Conservation (phyloP, 106 monocot species). For the Acorus gramineus region DNA sequence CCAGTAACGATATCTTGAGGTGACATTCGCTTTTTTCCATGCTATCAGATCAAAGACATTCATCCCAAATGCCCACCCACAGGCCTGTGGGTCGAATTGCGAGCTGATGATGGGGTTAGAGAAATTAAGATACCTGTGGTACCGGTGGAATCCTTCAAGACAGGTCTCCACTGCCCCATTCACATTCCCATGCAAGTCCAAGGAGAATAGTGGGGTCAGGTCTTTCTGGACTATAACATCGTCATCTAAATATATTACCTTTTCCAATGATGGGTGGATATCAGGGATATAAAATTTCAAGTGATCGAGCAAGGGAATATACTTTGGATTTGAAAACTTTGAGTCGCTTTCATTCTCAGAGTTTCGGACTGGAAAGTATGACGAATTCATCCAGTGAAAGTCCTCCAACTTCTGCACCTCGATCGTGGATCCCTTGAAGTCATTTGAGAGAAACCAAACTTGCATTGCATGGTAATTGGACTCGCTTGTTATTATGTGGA, state of each 20-base stretch:
- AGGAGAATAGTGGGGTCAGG: neutral
- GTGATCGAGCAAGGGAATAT: neutral
- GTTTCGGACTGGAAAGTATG: neutral
- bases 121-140: slow-evolving; percentile 1
- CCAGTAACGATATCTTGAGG: slow-evolving; percentile 2
- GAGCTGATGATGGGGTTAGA: neutral
- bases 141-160: neutral
- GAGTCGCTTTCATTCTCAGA: neutral
- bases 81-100: slow-evolving; percentile 1
- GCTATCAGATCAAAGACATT: slow-evolving; percentile 4
- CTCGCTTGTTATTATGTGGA: neutral
- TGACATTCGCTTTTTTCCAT: neutral
- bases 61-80: neutral
- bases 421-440: neutral
- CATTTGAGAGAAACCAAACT: slow-evolving; percentile 4
- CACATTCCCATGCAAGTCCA: slow-evolving; percentile 1
- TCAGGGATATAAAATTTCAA: slow-evolving; percentile 2
- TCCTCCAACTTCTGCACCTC: slow-evolving; percentile 3
- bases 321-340: slow-evolving; percentile 1
- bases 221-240: neutral
- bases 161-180: slow-evolving; percentile 8
- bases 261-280: neutral
- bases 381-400: slow-evolving; percentile 2
- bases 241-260: slow-evolving; percentile 3
- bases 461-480: slow-evolving; percentile 1